Base-by-base conservation (phyloP, 176 grass and related monocot species). In the Carex myosuroides region DNA sequence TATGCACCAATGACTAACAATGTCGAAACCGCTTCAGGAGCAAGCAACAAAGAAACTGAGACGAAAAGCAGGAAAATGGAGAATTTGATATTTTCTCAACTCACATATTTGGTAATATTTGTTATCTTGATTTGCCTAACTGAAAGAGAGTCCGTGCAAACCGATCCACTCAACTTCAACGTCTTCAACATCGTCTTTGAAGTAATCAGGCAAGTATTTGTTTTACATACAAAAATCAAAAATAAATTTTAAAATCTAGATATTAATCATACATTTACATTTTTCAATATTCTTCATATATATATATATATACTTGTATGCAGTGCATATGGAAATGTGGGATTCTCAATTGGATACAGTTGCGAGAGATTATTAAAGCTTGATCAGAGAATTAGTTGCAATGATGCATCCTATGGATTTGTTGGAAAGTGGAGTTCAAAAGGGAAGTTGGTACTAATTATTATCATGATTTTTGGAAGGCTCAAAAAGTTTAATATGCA, bases 401-500 rank as follows among this genome's bases (percentile, higher is more conserved):
- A 88, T 72, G 94, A 97, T 64, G 86, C 83, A 20, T 92, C 83
- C 10, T 89, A 89, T 41, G 88, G 94, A 20, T 92, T 97, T 82
- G 90, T 74, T 2, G 91, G 91, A 17, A 94, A 68, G 85, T 97
- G 94, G 92, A 94, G 94, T 78, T 44, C 10, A 35, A 52, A 88
- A 50, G 94, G 94, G 73, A 97, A 97, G 85, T 13, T 88, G 17
- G 70, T 92, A 54, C 88, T 97, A 7, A 92, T 97, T 24, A 21
- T 90, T 3, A 87, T 90, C 73, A 97, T 97, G 94, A 17, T 94
- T 66, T 94, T 97, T 14, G 92, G 94, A 52, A 97, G 94, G 87
- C 85, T 94, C 66, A 97, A 97, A 79, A 69, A 66, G 26, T 94
- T 81, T 20, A 92, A 89, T 74, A 81, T 88, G 90, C 68, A 88